Base-by-base conservation (phyloP, 768 basidiomycete genomes). In the Butyriboletus loyo region DNA sequence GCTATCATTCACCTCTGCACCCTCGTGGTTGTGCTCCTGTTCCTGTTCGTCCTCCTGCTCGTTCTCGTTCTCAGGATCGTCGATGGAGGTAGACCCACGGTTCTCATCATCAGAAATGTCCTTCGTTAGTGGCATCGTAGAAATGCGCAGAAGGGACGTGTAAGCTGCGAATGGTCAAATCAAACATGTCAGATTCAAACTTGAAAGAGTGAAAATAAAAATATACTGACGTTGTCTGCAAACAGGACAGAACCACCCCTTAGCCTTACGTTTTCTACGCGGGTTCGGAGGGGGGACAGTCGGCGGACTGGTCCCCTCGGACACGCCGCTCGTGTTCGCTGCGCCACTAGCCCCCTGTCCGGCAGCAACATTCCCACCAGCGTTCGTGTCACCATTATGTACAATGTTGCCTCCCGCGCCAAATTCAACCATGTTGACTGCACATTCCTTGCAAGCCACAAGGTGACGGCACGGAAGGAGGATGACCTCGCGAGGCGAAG, bases 201-300 rank as follows among this genome's bases (percentile, higher is more conserved):
- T 14, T 34, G 24, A 35, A 19, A 24, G 10, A n/a, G 14, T 11
- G 2, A 22, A 17, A 38, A 24, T 46, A 31, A 46, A n/a, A 46
- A n/a, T n/a, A 43, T 6, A 79, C 90, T 69, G 65, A 94, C 92
- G 92, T 78, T 94, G 93, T 59, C 94, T 82, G 69, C 94, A 96
- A 44, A 98, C 91, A 27, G 94, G 94, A 67, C 94, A 98, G 79
- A 89, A 92, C 94, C 94, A 98, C 6, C 94, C 94, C 72, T 98
- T 98, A 0, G 92, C 89, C 74, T 92, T 95, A 60, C 92, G 79
- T 77, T 93, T 95, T 66, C 93, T 77, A 55, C 92, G 78, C 5
- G 79, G 69, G 51, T 77, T 74, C 25, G 62, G 39, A 15, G 75
- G 70, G 28, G 72, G 58, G 11, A 73, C 49, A 4, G 65, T 46